A percentile compares a stretch with the other conserved stretches of the same genome.
These are phyloP conservation scores for Theileria equi DNA, from an alignment of 169 alveolate genomes.

Conservation along the genomic window DNA sequence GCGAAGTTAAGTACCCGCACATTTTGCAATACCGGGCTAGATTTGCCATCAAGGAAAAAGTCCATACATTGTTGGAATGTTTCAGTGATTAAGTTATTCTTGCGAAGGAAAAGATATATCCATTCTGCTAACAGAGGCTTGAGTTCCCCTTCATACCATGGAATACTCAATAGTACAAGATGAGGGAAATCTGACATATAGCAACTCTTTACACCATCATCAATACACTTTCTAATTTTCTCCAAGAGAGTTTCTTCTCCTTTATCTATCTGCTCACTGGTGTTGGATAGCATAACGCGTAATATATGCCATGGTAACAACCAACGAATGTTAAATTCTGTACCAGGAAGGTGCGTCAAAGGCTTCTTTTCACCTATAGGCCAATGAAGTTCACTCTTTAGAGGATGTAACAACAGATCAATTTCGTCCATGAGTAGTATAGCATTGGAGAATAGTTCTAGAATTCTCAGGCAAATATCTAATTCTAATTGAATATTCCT, in stretches of 20 bases:
- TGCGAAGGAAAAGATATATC: slow-evolving; percentile 64
- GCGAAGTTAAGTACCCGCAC: slow-evolving; percentile 77
- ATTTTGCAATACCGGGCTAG: slow-evolving; percentile 7
- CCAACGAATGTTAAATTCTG: slow-evolving; percentile 72
- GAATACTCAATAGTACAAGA: slow-evolving; percentile 44
- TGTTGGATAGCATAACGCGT: slow-evolving; percentile 66
- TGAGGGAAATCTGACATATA: slow-evolving; percentile 70
- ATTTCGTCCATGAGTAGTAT: slow-evolving; percentile 87
- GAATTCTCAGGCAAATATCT: slow-evolving; percentile 64
- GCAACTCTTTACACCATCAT: slow-evolving; percentile 47
- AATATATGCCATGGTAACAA: slow-evolving; percentile 83
- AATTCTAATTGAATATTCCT: slow-evolving; percentile 54
- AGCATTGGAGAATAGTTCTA: slow-evolving; percentile 72
- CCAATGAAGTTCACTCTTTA: slow-evolving; percentile 90
- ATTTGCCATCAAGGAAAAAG: slow-evolving; percentile 26
- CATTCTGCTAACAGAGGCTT: slow-evolving; percentile 80
- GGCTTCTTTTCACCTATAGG: slow-evolving; percentile 85
- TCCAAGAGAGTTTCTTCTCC: slow-evolving; percentile 28
- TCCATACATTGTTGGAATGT: slow-evolving; percentile 65
- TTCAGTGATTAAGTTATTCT: slow-evolving; percentile 65
- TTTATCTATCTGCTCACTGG: slow-evolving; percentile 32
- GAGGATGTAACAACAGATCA: slow-evolving; percentile 87
- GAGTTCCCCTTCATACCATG: slow-evolving; percentile 58
- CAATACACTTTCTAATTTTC: slow-evolving; percentile 31
- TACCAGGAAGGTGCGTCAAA: slow-evolving; percentile 32